Base-by-base conservation (phyloP, 495 filamentous ascomycete species). In the Penicillium simplicissimum region DNA sequence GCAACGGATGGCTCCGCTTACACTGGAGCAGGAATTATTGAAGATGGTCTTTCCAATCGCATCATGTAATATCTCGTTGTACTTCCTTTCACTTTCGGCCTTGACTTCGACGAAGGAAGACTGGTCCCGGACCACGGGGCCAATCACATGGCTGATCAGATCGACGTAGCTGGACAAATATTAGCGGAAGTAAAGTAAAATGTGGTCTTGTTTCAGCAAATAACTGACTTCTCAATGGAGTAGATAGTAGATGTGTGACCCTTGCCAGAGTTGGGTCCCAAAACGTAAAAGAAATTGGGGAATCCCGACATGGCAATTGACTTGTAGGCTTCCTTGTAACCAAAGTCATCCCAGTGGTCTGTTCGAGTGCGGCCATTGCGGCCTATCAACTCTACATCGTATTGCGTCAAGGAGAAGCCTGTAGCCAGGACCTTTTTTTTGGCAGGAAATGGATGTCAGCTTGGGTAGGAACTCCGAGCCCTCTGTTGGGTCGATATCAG, bases 181-280 rank as follows among this genome's bases (percentile, higher is more conserved):
- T 48, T 58, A 28, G 13, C n/a, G 17, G 34, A 8, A 15, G 23
- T 25, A 1, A 1, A 25, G 23, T 25, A 25, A 1, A 25, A 25
- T 3, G 3, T 25, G 23, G 3, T 25, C 1, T 3, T 1, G 23
- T 25, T 25, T 1, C 23, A 25, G 23, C 3, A 25, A 25, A 25
- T n/a, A 17, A 37, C 58, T 56, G 81, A 90, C 59, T 70, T 70
- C n/a, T 85, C 76, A 52, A 83, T 74, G 15, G 77, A 79, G 80
- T 86, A 57, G 6, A 64, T 51, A 40, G 42, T 37, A 8, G 63
- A 70, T 2, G 63, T 71, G 56, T 71, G 62, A 4, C 64, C 48
- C 21, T 62, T 55, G 4, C 69, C 69, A 0, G 69, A 71, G 52
- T 72, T 72, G 4, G 70, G 70, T 0, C 69, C 69, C 15, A 69